Base-by-base conservation (phyloP, 371 early-diverging fungal species). In the Mortierella polycephala region DNA sequence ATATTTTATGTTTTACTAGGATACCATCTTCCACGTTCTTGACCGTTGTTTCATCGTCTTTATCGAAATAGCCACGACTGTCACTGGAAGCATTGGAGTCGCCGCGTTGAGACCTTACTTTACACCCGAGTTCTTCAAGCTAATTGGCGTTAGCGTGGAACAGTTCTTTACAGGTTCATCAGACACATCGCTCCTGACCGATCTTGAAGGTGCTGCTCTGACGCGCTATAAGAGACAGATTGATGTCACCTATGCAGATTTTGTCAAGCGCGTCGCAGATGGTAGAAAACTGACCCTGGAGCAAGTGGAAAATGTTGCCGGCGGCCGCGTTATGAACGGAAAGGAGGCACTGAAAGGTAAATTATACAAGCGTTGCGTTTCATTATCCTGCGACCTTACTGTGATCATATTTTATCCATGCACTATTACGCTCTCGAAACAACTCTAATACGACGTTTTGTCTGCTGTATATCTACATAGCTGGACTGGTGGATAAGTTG, bases 81-180 rank as follows among this genome's bases (percentile, higher is more conserved):
- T 91, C 12, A 91, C 91, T 2, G 91, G 91, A 52, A 87, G 88
- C 44, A 91, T 91, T 58, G 91, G 91, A 39, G 90, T 90, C 0
- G 89, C 88, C 0, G 56, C 86, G 0, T 56, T 83, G 46, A 62
- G 86, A 39, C 90, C 89, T 2, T 70, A 70, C 44, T 60, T 90
- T 54, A 83, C 87, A 2, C 68, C 64, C 14, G 82, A 85, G 69
- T 71, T 86, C 51, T 83, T 88, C 58, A 85, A 84, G 63, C 58
- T 75, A 55, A 59, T 86, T 5, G 89, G 90, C 2, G 71, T 86
- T 44, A 88, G 81, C 45, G 74, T 88, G n/a, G 90, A 87, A 37
- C 74, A 81, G 58, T 82, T 84, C 66, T 69, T 84, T 37, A 79
- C 85, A 8, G 85, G 85, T 14, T 84, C 84, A 12, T 80, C 84